phyloP scores from a whole-genome alignment of 208 protist species.

The Naegleria gruberi region DNA sequence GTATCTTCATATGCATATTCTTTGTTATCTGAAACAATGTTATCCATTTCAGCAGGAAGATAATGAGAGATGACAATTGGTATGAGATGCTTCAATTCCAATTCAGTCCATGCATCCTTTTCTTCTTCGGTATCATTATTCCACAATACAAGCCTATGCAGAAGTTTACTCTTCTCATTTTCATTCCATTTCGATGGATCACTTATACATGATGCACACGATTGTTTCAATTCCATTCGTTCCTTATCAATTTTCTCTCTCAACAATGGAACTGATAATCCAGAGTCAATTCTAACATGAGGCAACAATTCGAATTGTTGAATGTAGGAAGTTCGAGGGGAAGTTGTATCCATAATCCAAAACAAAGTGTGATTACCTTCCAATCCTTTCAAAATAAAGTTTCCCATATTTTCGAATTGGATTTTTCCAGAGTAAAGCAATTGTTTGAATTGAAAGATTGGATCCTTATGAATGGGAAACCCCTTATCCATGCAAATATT shows the following conservation, averaged over 20 bases:
- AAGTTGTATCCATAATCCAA: background rate
- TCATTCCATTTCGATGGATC: background rate
- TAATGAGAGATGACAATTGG: too few relatives aligned
- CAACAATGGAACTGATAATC: background rate
- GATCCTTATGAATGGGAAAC: too few relatives aligned
- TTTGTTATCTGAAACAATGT: too few relatives aligned
- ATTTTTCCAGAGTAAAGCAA: background rate
- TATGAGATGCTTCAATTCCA: too few relatives aligned
- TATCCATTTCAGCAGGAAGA: too few relatives aligned
- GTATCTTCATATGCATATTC: too few relatives aligned
- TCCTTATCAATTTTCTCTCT: background rate
- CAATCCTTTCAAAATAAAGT: background rate
- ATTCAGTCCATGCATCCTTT: background rate
- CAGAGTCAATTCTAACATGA: too few relatives aligned
- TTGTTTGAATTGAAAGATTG: background rate
- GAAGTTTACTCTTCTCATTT: background rate
- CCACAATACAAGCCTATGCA: background rate
- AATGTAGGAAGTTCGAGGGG: background rate
- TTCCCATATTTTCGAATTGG: background rate
- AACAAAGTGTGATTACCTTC: background rate
- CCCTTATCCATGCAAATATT: too few relatives aligned
- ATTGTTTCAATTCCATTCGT: background rate
- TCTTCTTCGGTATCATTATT: background rate
- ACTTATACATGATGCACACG: background rate
- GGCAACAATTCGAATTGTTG: background rate